Evolutionary conservation across 768 basidiomycete genomes (phyloP), one percentile per base, ranked within the genome.

Genomic region (Xerocomellus intermedius): DNA sequence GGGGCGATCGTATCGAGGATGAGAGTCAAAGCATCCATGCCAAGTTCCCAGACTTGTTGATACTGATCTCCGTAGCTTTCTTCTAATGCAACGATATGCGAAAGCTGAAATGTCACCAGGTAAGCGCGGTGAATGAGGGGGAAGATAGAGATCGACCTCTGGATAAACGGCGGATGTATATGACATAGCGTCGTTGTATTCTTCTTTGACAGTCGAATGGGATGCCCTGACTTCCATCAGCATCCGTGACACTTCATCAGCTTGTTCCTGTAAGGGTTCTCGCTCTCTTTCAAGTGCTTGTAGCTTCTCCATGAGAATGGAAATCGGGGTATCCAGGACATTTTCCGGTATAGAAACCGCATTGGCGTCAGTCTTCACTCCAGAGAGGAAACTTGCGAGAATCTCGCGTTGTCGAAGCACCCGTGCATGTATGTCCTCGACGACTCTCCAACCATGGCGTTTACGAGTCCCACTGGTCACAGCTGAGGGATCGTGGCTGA

Each of bases 31-130:
- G 83, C 84, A 54, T 89, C 86, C 80, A 90, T 85, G 17, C 85
- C 89, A 52, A 91, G 74, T 57, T 90, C 89, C 88, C 88, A 91
- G 49, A 91, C 69, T 58, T 89, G 86, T 60, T 91, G 87, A 59
- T 89, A 91, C 54, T 85, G 85, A 63, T 90, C 86, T 61, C 81
- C 82, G 69, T 90, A 90, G 63, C 83, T 87, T 70, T 91, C 89
- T 65, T 91, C 87, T 36, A 91, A 63, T 4, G 79, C 86, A 10
- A 85, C 77, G 38, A 90, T 84, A 42, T 81, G 76, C 2, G 88
- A 89, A 21, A 91, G 75, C 89, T 91, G 36, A 22, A 45, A 39
- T 42, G 17, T 49, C 50, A 51, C 36, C 16, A 39, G 24, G 49
- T 64, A 13, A 64, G 42, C 14, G n/a, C 21, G 36, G 7, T 21